Conservation (phyloP, 305 asterid species). For the Fraxinus sp. region DNA sequence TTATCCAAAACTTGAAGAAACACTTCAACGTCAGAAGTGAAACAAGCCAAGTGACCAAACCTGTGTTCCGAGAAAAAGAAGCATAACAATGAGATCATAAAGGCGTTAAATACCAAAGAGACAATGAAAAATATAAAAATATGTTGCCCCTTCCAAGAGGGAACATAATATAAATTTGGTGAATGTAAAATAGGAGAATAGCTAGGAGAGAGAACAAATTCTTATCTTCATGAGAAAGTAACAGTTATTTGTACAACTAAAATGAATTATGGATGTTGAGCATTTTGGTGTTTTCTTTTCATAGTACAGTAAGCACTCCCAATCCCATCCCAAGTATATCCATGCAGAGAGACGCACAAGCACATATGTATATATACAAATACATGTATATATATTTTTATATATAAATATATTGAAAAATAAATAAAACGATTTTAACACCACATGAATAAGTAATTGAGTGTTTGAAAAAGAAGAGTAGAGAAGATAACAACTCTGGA, state of each 20-base stretch:
- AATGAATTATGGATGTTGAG: not conserved
- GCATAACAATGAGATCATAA: slow-evolving; percentile 19
- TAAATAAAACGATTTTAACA: not conserved
- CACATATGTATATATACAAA: not conserved
- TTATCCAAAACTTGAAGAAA: slow-evolving; percentile 66
- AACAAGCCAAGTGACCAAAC: slow-evolving; percentile 95
- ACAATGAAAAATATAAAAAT: slow-evolving; percentile 1
- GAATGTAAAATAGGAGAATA: not conserved
- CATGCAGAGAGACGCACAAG: not conserved
- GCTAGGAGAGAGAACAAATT: not conserved
- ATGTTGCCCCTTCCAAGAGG: not conserved
- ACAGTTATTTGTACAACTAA: not conserved
- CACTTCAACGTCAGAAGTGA: slow-evolving; percentile 67
- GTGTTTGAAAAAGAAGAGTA: not conserved
- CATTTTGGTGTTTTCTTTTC: not conserved
- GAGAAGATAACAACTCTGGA: not conserved
- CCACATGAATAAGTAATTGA: not conserved
- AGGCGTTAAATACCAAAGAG: slow-evolving; percentile 16
- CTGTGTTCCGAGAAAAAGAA: slow-evolving; percentile 45
- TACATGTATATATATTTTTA: not conserved
- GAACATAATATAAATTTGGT: not conserved
- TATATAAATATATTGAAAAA: not conserved
- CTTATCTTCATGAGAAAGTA: not conserved
- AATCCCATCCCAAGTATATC: not conserved
- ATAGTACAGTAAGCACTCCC: not conserved